Evolutionary conservation across 495 filamentous ascomycete genomes (phyloP).

Genomic region (Amorphotheca resinae): DNA sequence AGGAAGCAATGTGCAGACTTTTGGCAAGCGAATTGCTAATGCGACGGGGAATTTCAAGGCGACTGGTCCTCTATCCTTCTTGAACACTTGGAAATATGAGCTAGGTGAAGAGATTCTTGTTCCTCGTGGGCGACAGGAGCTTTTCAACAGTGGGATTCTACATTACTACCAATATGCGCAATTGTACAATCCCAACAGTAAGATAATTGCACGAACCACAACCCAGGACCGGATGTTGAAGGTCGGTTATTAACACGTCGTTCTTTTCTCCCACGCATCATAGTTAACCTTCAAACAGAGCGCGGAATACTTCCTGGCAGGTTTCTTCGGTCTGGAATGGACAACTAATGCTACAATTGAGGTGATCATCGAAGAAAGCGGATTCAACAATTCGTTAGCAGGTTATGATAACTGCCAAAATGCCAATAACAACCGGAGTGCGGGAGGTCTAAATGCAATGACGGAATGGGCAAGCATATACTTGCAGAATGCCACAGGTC

Average conservation of each 20-base stretch:
- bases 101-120: conserved; percentile 69
- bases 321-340: conserved; percentile 53
- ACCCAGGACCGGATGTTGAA: conserved; percentile 45
- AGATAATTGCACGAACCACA: conserved; percentile 49
- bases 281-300: conserved; percentile 34
- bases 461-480: conserved; percentile 23
- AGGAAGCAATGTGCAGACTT: conserved; percentile 41
- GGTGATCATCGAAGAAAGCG: conserved; percentile 32
- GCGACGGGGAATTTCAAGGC: conserved; percentile 42
- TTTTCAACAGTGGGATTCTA: conserved; percentile 56
- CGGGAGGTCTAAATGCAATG: conserved; percentile 58
- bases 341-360: conserved; percentile 38
- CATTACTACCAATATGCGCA: conserved; percentile 50
- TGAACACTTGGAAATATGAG: conserved; percentile 55
- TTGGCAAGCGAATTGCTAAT: conserved; percentile 48
- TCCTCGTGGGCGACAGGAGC: conserved; percentile 52
- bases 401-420: conserved; percentile 33
- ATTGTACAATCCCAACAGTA: conserved; percentile 45
- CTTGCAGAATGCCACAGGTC: conserved; percentile 34
- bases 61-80: conserved; percentile 44
- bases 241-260: conserved; percentile 52
- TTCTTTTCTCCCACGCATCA: conserved; percentile 22
- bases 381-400: conserved; percentile 39
- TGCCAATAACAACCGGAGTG: conserved; percentile 49
- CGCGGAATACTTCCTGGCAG: conserved; percentile 56